phyloP scores from a whole-genome alignment of 2,329 filamentous ascomycete genomes.

The Phaeosphaeriaceae sp. region DNA sequence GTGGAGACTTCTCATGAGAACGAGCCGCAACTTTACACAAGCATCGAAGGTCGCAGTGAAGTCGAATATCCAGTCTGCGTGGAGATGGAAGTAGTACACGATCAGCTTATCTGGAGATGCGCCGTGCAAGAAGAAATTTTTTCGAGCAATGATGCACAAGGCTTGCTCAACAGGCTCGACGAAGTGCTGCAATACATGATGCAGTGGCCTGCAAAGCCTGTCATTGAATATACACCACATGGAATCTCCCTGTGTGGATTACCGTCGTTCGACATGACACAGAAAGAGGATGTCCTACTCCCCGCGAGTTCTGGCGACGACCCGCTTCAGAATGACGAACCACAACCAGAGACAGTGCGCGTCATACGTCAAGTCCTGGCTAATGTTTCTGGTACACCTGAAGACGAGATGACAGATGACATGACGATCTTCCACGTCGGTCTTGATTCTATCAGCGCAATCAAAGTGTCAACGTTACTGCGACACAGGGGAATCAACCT shows the following conservation, averaged over 20 bases:
- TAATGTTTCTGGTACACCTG: slow-evolving; percentile 67
- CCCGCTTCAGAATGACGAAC: neutral
- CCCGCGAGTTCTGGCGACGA: neutral
- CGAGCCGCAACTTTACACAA: slow-evolving; percentile 62
- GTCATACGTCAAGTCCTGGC: slow-evolving; percentile 58
- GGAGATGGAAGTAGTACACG: slow-evolving; percentile 73
- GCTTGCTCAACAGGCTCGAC: slow-evolving; percentile 68
- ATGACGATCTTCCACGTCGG: slow-evolving; percentile 83
- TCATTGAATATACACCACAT: slow-evolving; percentile 62
- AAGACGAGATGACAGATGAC: slow-evolving; percentile 64
- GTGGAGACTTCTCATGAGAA: slow-evolving; percentile 42
- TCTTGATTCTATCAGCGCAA: slow-evolving; percentile 89
- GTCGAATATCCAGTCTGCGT: slow-evolving; percentile 85
- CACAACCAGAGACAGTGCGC: slow-evolving; percentile 44
- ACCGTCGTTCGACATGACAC: slow-evolving; percentile 49
- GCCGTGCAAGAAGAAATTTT: slow-evolving; percentile 71
- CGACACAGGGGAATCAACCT: slow-evolving; percentile 69
- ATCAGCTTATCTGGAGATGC: slow-evolving; percentile 72
- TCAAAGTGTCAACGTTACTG: slow-evolving; percentile 79
- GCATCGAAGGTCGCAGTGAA: slow-evolving; percentile 69
- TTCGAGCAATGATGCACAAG: slow-evolving; percentile 54
- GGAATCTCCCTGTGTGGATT: slow-evolving; percentile 72
- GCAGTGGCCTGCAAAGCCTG: slow-evolving; percentile 54
- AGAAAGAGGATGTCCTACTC: neutral
- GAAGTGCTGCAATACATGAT: slow-evolving; percentile 66